phyloP scores from a whole-genome alignment of 1,139 yeast species.

The Debaryomycetaceae sp. region DNA sequence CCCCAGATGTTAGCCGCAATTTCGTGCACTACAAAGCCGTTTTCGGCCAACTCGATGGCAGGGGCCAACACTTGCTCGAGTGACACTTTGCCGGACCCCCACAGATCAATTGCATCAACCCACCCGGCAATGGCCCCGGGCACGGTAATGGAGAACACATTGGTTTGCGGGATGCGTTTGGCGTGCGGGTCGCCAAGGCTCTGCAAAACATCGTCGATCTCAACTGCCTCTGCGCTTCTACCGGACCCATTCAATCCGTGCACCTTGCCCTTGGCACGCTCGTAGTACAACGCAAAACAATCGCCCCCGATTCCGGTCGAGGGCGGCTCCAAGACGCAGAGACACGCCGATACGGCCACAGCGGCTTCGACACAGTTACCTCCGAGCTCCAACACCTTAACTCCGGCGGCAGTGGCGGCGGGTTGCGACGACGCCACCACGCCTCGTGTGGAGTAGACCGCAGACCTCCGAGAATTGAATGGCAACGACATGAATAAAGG shows the following conservation, averaged over 20 bases:
- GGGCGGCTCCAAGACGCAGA: conserved; percentile 69
- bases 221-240: conserved; percentile 52
- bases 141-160: conserved; percentile 61
- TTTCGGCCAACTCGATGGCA: conserved; percentile 64
- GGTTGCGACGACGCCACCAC: conserved; percentile 77
- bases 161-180: conserved; percentile 38
- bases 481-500: conserved; percentile 16
- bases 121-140: conserved; percentile 82
- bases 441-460: conserved; percentile 72
- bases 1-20: conserved; percentile 56
- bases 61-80: conserved; percentile 61
- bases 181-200: conserved; percentile 39
- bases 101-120: conserved; percentile 59
- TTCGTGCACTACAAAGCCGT: conserved; percentile 64
- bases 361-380: conserved; percentile 84
- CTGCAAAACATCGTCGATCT: conserved; percentile 46
- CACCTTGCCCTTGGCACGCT: conserved; percentile 45
- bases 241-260: conserved; percentile 78
- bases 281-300: conserved; percentile 64
- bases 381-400: conserved; percentile 59
- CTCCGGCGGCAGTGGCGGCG: conserved; percentile 71
- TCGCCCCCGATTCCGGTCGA: conserved; percentile 87
- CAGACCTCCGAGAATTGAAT: conserved; percentile 64
- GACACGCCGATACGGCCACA: conserved; percentile 73
- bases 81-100: conserved; percentile 71